Conservation (phyloP, 2,329 filamentous ascomycete genomes). For the Metarhizium anisopliae region DNA sequence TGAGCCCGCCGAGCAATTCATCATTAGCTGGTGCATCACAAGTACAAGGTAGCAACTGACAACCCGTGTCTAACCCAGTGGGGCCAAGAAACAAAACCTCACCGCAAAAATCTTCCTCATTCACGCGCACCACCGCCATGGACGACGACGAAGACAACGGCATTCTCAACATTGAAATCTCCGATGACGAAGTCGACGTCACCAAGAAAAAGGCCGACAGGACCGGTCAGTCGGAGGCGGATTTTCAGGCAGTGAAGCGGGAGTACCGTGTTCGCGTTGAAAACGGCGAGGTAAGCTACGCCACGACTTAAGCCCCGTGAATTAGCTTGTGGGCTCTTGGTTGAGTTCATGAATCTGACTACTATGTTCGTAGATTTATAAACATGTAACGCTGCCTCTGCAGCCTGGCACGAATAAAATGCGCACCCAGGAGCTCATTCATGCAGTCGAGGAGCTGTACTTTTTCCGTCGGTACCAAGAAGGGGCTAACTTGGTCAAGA, state of each 20-base stretch:
- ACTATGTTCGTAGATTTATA: conserved; percentile 29
- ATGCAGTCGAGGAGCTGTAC: conserved; percentile 50
- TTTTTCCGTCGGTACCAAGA: conserved; percentile 40
- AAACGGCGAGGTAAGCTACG: conserved; percentile 42
- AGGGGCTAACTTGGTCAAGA: conserved; percentile 30
- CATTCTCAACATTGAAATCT: conserved; percentile 22
- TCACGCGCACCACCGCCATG: conserved; percentile 11
- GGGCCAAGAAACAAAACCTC: not conserved
- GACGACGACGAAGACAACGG: conserved; percentile 17
- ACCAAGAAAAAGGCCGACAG: conserved; percentile 15
- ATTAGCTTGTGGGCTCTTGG: not conserved
- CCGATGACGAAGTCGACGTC: conserved; percentile 19
- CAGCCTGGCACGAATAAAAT: conserved; percentile 30
- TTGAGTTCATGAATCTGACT: not conserved
- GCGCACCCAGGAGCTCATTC: conserved; percentile 39
- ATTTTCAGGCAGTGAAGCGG: conserved; percentile 36
- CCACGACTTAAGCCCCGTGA: not conserved
- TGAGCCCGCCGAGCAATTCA: too few relatives aligned
- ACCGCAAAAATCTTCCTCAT: not conserved
- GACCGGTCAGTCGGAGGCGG: conserved; percentile 38
- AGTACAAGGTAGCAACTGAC: too few relatives aligned
- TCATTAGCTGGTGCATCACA: too few relatives aligned
- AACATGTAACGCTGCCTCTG: conserved; percentile 33
- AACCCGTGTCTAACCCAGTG: too few relatives aligned
- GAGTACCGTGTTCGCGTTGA: conserved; percentile 41